Evolutionary conservation across 1,284 basidiomycete genomes (phyloP).

Genomic region (Phylloboletellus chloephorus): DNA sequence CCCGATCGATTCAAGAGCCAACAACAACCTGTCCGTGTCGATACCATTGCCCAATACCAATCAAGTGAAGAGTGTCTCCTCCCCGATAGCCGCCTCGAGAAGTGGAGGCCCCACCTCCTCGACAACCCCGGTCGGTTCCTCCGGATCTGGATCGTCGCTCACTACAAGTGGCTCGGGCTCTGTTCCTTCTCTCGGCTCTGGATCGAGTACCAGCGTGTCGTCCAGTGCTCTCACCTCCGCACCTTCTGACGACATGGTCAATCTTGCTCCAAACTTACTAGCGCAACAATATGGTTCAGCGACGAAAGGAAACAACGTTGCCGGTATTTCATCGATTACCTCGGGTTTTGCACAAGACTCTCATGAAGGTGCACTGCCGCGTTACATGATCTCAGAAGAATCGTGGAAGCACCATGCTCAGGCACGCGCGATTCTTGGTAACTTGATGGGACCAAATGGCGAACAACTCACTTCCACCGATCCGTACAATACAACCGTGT

Average conservation of each 20-base stretch:
- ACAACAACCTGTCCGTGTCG: conserved; percentile 40
- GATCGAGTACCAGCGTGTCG: conserved; percentile 46
- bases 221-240: conserved; percentile 38
- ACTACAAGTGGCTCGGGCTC: conserved; percentile 45
- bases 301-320: conserved; percentile 27
- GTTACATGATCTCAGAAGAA: conserved; percentile 61
- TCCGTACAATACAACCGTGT: conserved; percentile 89
- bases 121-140: conserved; percentile 40
- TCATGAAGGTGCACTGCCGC: conserved; percentile 38
- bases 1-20: conserved; percentile 29
- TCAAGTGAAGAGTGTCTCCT: conserved; percentile 58
- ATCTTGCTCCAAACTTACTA: conserved; percentile 38
- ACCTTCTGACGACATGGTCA: conserved; percentile 48
- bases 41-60: conserved; percentile 41
- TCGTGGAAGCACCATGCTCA: conserved; percentile 79
- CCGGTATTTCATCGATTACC: conserved; percentile 36
- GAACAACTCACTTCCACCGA: conserved; percentile 81
- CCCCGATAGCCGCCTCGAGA: conserved; percentile 53
- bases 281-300: conserved; percentile 44
- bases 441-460: conserved; percentile 76
- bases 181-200: conserved; percentile 51
- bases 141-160: conserved; percentile 53
- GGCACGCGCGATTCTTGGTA: conserved; percentile 72
- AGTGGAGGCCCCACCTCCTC: conserved; percentile 33
- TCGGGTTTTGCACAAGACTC: conserved; percentile 38